Base-by-base conservation (phyloP, 768 basidiomycete species). In the Boletellus ananas region DNA sequence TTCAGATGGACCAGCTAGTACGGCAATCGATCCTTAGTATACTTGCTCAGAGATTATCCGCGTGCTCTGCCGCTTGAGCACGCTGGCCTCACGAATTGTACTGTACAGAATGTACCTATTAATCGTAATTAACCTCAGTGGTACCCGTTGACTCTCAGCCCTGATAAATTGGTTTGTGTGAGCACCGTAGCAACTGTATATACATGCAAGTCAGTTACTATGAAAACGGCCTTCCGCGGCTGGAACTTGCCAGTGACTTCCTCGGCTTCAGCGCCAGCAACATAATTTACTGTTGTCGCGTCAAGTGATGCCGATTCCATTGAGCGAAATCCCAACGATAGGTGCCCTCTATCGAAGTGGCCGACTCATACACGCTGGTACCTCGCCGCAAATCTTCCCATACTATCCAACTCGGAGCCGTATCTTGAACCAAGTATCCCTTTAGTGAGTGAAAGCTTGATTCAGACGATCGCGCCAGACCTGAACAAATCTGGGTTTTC, bases 371-470 rank as follows among this genome's bases (percentile, higher is more conserved):
- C 64, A 63, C 36, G 61, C 71, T 4, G n/a, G n/a, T n/a, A 57
- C 68, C 2, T 54, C 69, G n/a, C 27, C 52, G 47, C 16, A 70
- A 59, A 27, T 48, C 29, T 21, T 18, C 4, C 36, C 36, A 6
- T 31, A 33, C 18, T 74, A 76, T 66, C 65, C 72, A 42, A 58
- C 73, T 16, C 20, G 63, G 72, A 36, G 58, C 61, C 25, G 50
- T 57, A 14, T 64, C 76, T 33, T 89, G 54, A 77, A 80, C 48
- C 75, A 78, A 40, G 73, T 90, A 18, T 86, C 84, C n/a, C 72
- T 90, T 39, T 78, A 74, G 87, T 90, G 62, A 72, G 85, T 72
- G 12, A 33, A 17, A 6, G 20, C 33, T 46, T 42, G 37, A 25
- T n/a, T n/a, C 13, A 35, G n/a, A 34, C 35, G 9, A 34, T 38